Evolutionary conservation across 2,329 filamentous ascomycete species (phyloP).

Genomic region (Pseudopithomyces maydicus): DNA sequence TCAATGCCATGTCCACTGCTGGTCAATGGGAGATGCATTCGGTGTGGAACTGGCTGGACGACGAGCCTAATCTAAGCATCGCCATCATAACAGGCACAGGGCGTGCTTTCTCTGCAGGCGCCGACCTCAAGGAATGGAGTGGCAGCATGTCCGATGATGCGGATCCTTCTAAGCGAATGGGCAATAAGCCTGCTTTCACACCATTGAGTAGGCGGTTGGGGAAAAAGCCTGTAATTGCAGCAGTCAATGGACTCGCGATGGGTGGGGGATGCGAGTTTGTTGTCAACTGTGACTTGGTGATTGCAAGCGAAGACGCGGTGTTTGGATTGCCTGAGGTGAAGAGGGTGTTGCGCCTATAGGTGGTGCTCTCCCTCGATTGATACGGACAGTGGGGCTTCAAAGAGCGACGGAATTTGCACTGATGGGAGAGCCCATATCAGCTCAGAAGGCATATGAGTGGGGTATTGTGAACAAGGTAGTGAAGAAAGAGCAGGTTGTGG

Average conservation of each 20-base stretch:
- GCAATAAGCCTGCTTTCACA: slow-evolving; percentile 50
- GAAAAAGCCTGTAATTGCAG: slow-evolving; percentile 63
- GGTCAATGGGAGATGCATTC: slow-evolving; percentile 52
- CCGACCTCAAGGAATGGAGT: slow-evolving; percentile 53
- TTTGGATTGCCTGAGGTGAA: slow-evolving; percentile 36
- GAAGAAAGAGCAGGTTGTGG: slow-evolving; percentile 18
- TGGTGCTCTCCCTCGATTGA: slow-evolving; percentile 30
- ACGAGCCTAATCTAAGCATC: slow-evolving; percentile 48
- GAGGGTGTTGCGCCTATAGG: slow-evolving; percentile 30
- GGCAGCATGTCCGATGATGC: slow-evolving; percentile 20
- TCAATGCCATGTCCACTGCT: slow-evolving; percentile 44
- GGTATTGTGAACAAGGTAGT: slow-evolving; percentile 32
- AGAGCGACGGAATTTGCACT: slow-evolving; percentile 32
- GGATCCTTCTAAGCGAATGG: slow-evolving; percentile 20
- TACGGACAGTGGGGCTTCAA: slow-evolving; percentile 32
- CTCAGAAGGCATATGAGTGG: slow-evolving; percentile 26
- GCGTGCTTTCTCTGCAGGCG: slow-evolving; percentile 57
- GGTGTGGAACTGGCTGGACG: slow-evolving; percentile 57
- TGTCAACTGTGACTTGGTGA: slow-evolving; percentile 33
- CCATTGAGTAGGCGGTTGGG: slow-evolving; percentile 59
- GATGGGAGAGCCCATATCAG: slow-evolving; percentile 25
- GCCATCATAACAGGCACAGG: slow-evolving; percentile 54
- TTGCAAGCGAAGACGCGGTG: slow-evolving; percentile 25
- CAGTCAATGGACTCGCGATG: slow-evolving; percentile 54
- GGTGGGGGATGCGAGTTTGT: slow-evolving; percentile 33